Evolutionary conservation across 257 asterid species (phyloP).

Genomic region (Solanum rostratum): DNA sequence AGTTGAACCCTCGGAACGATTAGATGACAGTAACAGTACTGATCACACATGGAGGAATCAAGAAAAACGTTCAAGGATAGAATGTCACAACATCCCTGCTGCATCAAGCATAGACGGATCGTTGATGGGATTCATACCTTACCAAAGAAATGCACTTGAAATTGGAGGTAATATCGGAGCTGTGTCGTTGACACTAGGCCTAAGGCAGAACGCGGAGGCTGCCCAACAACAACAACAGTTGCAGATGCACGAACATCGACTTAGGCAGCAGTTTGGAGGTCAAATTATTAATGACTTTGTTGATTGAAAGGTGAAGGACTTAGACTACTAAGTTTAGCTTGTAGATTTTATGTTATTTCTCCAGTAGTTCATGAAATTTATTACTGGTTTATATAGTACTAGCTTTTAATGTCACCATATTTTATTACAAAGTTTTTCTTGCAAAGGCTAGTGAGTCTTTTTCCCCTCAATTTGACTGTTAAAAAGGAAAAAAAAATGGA

Average conservation of each 20-base stretch:
- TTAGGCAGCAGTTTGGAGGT: slow-evolving; percentile 23
- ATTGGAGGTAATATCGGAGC: slow-evolving; percentile 47
- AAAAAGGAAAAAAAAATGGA: not conserved
- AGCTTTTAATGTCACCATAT: not conserved
- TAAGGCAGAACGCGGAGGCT: slow-evolving; percentile 49
- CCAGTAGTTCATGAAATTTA: not conserved
- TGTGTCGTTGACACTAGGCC: slow-evolving; percentile 62
- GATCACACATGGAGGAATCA: slow-evolving; percentile 38
- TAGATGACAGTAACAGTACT: not conserved
- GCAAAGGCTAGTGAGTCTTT: not conserved
- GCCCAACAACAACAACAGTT: slow-evolving; percentile 16
- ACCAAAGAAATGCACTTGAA: slow-evolving; percentile 29
- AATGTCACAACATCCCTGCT: slow-evolving; percentile 17
- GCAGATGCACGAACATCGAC: slow-evolving; percentile 16
- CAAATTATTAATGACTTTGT: slow-evolving; percentile 19
- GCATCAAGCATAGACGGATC: slow-evolving; percentile 22
- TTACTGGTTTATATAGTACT: not conserved
- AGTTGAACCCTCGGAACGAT: slow-evolving; percentile 7
- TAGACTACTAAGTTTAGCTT: not conserved
- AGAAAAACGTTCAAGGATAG: slow-evolving; percentile 42
- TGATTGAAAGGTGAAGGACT: not conserved
- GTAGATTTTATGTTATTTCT: not conserved
- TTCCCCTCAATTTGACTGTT: not conserved
- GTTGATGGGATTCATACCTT: slow-evolving; percentile 33
- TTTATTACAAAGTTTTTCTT: not conserved